Evolutionary conservation across 768 basidiomycete species (phyloP), one percentile per base, ranked within the genome.

Genomic region (Boletus insuetus): DNA sequence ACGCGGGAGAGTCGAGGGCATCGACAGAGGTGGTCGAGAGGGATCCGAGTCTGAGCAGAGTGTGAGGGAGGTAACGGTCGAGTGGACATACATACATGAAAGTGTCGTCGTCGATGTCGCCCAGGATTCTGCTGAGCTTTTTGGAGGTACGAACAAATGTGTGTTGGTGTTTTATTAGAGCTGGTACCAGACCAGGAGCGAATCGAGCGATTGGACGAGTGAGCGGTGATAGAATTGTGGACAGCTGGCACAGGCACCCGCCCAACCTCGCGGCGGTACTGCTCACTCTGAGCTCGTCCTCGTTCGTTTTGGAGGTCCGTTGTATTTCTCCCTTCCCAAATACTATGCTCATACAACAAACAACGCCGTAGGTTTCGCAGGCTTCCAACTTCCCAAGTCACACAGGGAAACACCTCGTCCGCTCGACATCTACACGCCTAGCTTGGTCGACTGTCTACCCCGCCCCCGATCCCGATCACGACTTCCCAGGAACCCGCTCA

Each of bases 111-210:
- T n/a, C n/a, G 16, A 82, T 79, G 19, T 76, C 73, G 13, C 85
- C 85, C 12, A 87, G 70, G 12, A 87, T 67, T 43, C 81, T 78
- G 20, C 79, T 78, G 20, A 87, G 76, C 70, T 86, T 87, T 61
- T 77, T 80, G 20, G 82, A 79, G 24, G 79, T 77, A 29, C 83
- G 81, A 31, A 83, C 62, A 22, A 24, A 24, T 24, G 22, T n/a
- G n/a, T n/a, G 67, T 87, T 86, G 16, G 74, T 29, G 1, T n/a
- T n/a, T n/a, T n/a, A n/a, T n/a, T n/a, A n/a, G n/a, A n/a, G 48
- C 53, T 63, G 69, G 67, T 69, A 35, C 68, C 68, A 62, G 68
- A 67, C 67, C 68, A 67, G 60, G 2, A 49, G 17, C 34, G 12
- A 10, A n/a, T n/a, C n/a, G n/a, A n/a, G n/a, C n/a, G n/a, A n/a